Evolutionary conservation across 495 filamentous ascomycete genomes (phyloP).

Genomic region (Xeromyces bisporus): DNA sequence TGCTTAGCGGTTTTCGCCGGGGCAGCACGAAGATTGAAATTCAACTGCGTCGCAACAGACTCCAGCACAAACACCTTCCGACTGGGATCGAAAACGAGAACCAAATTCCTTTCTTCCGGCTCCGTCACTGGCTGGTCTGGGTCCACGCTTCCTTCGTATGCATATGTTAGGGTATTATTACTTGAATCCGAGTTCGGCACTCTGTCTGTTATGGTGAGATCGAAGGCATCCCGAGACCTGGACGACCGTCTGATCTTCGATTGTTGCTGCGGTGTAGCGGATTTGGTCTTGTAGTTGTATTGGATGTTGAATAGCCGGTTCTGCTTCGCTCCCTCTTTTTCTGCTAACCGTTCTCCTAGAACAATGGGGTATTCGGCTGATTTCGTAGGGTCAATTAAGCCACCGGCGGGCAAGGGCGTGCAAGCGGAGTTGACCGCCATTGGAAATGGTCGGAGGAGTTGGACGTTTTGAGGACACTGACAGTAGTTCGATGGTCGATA

Average conservation of each 20-base stretch:
- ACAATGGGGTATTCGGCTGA: constrained; percentile 32
- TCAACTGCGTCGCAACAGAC: constrained; percentile 31
- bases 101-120: constrained; percentile 22
- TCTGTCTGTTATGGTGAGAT: constrained; percentile 34
- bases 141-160: constrained; percentile 34
- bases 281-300: constrained; percentile 39
- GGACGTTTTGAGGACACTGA: background rate
- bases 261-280: constrained; percentile 22
- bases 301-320: constrained; percentile 24
- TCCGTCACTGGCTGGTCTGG: constrained; percentile 12
- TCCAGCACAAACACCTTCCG: constrained; percentile 36
- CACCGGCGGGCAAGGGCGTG: constrained; percentile 15
- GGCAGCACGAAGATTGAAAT: constrained; percentile 39
- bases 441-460: background rate
- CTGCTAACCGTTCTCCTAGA: constrained; percentile 24
- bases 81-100: constrained; percentile 35
- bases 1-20: constrained; percentile 29
- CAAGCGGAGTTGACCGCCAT: constrained; percentile 18
- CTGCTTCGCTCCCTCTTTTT: constrained; percentile 6
- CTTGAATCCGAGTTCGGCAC: constrained; percentile 24
- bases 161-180: constrained; percentile 25
- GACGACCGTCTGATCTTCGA: constrained; percentile 24
- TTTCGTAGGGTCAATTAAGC: constrained; percentile 32
- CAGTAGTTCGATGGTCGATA: no score
- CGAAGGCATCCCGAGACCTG: constrained; percentile 24